Evolutionary conservation across 2,329 filamentous ascomycete genomes (phyloP).

Genomic region (Ophiostoma triangulosporum): DNA sequence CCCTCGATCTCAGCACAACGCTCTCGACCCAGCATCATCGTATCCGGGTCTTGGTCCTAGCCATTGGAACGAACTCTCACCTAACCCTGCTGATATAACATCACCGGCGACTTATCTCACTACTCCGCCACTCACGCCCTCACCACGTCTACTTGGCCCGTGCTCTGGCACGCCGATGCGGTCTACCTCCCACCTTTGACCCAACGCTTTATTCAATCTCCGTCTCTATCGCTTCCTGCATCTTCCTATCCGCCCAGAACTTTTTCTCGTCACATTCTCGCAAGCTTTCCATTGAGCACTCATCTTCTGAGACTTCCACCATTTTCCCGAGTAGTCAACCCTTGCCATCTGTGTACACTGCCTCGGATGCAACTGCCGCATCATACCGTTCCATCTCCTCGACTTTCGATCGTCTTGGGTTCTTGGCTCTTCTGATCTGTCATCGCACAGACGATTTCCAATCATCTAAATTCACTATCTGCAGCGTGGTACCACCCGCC

Average conservation of each 20-base stretch:
- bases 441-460: not conserved
- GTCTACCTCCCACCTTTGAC: not conserved
- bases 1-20: not conserved
- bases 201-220: not conserved
- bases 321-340: not conserved
- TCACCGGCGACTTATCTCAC: not conserved
- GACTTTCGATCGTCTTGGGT: no score
- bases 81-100: not conserved
- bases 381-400: not conserved
- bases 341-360: not conserved
- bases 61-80: not conserved
- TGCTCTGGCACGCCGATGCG: not conserved
- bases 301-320: no score
- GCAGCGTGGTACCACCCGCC: not conserved
- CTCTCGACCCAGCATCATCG: not conserved
- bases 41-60: not conserved
- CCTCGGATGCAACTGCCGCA: not conserved
- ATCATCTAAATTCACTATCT: not conserved
- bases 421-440: not conserved
- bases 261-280: not conserved
- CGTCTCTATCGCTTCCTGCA: not conserved
- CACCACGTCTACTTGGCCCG: not conserved
- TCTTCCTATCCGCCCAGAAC: not conserved
- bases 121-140: not conserved
- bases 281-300: not conserved